A percentile compares a stretch with the other conserved stretches of the same genome.
phyloP scores from a whole-genome alignment of 2,329 filamentous ascomycete genomes.

The Ophiostoma quercus region DNA sequence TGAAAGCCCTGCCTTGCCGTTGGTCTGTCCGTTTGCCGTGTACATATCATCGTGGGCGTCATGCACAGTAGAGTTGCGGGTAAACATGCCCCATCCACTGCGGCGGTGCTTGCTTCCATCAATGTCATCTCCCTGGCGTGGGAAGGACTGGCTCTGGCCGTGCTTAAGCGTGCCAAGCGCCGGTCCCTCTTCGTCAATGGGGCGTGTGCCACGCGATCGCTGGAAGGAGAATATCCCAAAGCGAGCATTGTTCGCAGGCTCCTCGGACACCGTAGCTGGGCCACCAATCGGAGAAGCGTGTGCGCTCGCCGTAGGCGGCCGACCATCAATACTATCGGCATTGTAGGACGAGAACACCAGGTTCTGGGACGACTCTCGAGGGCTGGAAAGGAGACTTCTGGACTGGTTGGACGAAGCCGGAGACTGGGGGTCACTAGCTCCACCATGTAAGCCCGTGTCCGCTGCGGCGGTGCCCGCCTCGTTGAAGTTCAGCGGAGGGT shows the following conservation, averaged over 20 bases:
- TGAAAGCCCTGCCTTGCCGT: slow-evolving; percentile 35
- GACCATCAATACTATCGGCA: slow-evolving; percentile 43
- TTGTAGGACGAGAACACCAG: slow-evolving; percentile 49
- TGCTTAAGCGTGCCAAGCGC: slow-evolving; percentile 63
- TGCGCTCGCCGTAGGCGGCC: slow-evolving; percentile 37
- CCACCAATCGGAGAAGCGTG: slow-evolving; percentile 40
- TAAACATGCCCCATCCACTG: slow-evolving; percentile 55
- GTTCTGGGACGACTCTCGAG: slow-evolving; percentile 55
- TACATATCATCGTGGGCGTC: slow-evolving; percentile 39
- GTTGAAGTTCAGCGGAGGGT: neutral
- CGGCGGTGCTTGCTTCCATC: slow-evolving; percentile 51
- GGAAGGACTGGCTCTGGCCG: slow-evolving; percentile 73
- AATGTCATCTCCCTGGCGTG: slow-evolving; percentile 53
- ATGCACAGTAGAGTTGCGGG: slow-evolving; percentile 47
- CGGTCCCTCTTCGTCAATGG: slow-evolving; percentile 54
- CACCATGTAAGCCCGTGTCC: neutral
- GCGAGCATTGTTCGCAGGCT: slow-evolving; percentile 36
- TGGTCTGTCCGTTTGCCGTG: slow-evolving; percentile 25
- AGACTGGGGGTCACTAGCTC: slow-evolving; percentile 49
- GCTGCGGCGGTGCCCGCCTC: neutral
- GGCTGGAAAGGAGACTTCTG: slow-evolving; percentile 55
- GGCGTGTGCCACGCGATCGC: slow-evolving; percentile 58
- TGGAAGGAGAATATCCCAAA: slow-evolving; percentile 54
- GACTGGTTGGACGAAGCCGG: slow-evolving; percentile 56
- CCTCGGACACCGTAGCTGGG: slow-evolving; percentile 22